Conservation (phyloP, 2,329 filamentous ascomycete species). For the Pseudocercospora crystallina region DNA sequence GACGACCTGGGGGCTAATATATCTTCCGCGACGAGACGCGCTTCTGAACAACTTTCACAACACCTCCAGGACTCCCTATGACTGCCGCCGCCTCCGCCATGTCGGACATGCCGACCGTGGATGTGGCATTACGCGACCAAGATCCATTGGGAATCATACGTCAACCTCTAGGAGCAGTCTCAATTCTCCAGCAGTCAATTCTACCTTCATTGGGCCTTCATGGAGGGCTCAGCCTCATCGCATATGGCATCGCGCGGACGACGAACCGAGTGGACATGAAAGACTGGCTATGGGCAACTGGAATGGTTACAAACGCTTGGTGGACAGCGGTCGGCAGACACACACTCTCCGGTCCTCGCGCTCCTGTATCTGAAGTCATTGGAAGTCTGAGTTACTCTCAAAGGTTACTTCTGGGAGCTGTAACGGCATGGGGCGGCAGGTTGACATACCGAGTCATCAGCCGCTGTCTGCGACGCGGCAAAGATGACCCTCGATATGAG, state of each 20-base stretch:
- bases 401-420: conserved; percentile 55
- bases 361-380: conserved; percentile 50
- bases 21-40: conserved; percentile 2
- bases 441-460: conserved; percentile 56
- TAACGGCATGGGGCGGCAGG: conserved; percentile 59
- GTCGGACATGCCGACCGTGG: conserved; percentile 9
- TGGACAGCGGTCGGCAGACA: conserved; percentile 59
- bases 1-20: conserved; percentile 2
- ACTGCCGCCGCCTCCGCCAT: conserved; percentile 9
- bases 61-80: neutral
- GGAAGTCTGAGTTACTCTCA: conserved; percentile 54
- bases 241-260: conserved; percentile 53
- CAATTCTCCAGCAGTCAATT: conserved; percentile 55
- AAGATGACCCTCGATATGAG: conserved; percentile 58
- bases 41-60: neutral
- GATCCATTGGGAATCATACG: neutral
- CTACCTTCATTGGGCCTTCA: conserved; percentile 57
- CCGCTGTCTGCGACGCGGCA: conserved; percentile 51
- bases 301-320: conserved; percentile 57
- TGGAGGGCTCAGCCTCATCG: conserved; percentile 51
- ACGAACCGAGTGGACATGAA: conserved; percentile 60
- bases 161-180: conserved; percentile 34
- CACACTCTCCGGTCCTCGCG: conserved; percentile 42
- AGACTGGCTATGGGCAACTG: conserved; percentile 51
- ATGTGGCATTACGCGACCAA: conserved; percentile 1